Percentiles rank a stretch among this genome's conserved stretches.
Conservation (phyloP, 345 rosid genomes). For the Viola odorata region DNA sequence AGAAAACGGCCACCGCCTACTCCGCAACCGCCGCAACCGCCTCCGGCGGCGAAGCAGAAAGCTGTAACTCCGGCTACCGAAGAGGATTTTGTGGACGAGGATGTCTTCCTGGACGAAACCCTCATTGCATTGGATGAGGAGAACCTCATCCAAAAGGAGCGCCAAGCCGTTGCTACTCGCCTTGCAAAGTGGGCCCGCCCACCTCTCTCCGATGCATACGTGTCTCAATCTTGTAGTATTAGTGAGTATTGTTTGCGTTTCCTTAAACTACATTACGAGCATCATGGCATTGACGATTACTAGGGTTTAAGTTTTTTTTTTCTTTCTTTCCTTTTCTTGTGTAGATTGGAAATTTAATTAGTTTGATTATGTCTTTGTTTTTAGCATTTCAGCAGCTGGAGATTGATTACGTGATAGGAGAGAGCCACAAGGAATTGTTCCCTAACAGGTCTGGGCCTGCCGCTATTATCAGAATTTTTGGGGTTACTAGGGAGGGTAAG, state of each 20-base stretch:
- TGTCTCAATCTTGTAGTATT: conserved; percentile 49
- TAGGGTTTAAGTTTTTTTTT: conserved; percentile 5
- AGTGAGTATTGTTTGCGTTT: conserved; percentile 32
- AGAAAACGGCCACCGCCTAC: conserved; percentile 66
- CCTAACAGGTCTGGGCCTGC: conserved; percentile 74
- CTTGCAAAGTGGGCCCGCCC: conserved; percentile 78
- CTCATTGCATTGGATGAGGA: conserved; percentile 65
- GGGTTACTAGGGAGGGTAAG: conserved; percentile 80
- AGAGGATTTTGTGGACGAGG: conserved; percentile 83
- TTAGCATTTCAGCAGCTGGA: conserved; percentile 89
- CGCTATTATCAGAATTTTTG: conserved; percentile 76
- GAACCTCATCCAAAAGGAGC: conserved; percentile 65
- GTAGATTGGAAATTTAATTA: not conserved
- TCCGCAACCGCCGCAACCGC: conserved; percentile 24
- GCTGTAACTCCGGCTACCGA: conserved; percentile 36
- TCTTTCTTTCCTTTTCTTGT: not conserved
- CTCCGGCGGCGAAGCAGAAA: conserved; percentile 48
- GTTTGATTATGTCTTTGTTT: conserved; percentile 2
- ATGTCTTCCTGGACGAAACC: conserved; percentile 74
- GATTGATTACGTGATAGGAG: conserved; percentile 79
- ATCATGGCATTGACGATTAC: not conserved
- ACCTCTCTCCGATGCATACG: conserved; percentile 45
- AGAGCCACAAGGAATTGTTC: conserved; percentile 48
- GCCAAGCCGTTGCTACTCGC: conserved; percentile 55
- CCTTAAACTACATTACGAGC: not conserved